Evolutionary conservation across 257 asterid species (phyloP).

Genomic region (Eucommia ulmoides): DNA sequence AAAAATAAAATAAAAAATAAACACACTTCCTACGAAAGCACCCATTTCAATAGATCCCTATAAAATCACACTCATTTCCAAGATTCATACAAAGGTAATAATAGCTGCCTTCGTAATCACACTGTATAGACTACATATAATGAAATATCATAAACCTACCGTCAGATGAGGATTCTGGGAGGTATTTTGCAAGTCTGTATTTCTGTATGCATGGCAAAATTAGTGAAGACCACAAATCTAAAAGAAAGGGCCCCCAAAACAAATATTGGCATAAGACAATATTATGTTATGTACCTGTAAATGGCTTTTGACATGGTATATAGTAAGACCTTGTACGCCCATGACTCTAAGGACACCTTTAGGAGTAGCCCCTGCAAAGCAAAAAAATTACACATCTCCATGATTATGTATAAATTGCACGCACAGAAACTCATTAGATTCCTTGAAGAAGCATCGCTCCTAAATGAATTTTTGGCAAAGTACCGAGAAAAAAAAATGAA

Average conservation of each 20-base stretch:
- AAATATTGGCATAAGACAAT: slow-evolving; percentile 6
- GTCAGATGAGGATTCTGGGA: slow-evolving; percentile 90
- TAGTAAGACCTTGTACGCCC: slow-evolving; percentile 96
- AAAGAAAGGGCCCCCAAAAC: too few species aligned
- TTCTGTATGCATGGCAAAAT: slow-evolving; percentile 40
- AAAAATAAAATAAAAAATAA: slow-evolving; percentile 3
- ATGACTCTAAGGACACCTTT: slow-evolving; percentile 94
- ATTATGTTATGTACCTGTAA: slow-evolving; percentile 61
- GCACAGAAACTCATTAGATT: too few species aligned
- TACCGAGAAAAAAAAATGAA: too few species aligned
- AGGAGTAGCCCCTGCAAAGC: slow-evolving; percentile 99
- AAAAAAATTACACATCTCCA: too few species aligned
- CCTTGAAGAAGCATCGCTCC: too few species aligned
- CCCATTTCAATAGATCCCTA: not conserved
- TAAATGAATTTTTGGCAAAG: too few species aligned
- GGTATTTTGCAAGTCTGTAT: slow-evolving; percentile 97
- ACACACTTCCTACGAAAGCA: not conserved
- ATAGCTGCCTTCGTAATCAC: not conserved
- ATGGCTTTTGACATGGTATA: slow-evolving; percentile 97
- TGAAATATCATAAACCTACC: slow-evolving; percentile 36
- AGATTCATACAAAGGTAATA: slow-evolving; percentile 8
- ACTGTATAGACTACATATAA: slow-evolving; percentile 4
- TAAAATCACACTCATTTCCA: not conserved
- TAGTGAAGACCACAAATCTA: slow-evolving; percentile 14
- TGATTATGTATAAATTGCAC: too few species aligned